These are phyloP conservation scores for Ciborinia camelliae DNA, from an alignment of 2,329 filamentous ascomycete species.

Conservation along the genomic window DNA sequence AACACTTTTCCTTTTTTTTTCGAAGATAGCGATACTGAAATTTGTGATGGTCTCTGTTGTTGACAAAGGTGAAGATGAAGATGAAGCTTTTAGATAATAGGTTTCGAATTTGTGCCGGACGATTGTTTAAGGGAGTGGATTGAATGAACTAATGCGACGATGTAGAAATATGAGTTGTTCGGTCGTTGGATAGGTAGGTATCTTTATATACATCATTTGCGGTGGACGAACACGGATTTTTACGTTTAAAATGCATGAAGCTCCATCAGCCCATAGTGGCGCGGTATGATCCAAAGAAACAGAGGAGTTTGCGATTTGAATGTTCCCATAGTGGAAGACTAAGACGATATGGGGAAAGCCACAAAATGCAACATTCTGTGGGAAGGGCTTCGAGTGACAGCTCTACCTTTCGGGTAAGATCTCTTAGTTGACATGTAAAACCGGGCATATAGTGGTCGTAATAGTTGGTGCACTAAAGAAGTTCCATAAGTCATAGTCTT, in stretches of 20 bases:
- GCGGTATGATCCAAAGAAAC: neutral
- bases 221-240: neutral
- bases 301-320: neutral
- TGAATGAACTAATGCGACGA: slow-evolving; percentile 3
- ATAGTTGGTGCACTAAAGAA: neutral
- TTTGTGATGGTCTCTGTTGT: neutral
- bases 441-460: neutral
- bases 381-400: neutral
- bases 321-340: neutral
- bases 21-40: slow-evolving; percentile 27
- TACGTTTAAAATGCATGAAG: neutral
- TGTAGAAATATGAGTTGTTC: neutral
- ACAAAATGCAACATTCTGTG: neutral
- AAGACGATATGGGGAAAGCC: neutral
- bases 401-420: neutral
- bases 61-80: neutral
- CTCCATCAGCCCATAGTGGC: neutral
- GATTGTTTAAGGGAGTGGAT: neutral
- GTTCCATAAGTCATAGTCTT: neutral
- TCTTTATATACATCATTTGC: neutral
- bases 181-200: no score
- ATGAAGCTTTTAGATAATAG: neutral
- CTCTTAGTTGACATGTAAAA: neutral
- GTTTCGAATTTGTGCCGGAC: neutral
- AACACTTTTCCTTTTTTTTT: slow-evolving; percentile 18